Base-by-base conservation (phyloP, 257 asterid species). In the Fraxinus excelsior region DNA sequence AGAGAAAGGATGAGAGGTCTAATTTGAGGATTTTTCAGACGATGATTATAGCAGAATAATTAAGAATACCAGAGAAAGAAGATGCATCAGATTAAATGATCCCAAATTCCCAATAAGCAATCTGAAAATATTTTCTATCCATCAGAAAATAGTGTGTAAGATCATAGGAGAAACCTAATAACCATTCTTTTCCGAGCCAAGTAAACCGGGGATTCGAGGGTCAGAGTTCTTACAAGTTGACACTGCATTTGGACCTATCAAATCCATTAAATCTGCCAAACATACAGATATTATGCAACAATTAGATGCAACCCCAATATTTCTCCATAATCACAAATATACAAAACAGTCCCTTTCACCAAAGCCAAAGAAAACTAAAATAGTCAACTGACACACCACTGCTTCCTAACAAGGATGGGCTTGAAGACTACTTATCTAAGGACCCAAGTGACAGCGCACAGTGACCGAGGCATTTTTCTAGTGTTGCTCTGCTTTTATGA, bases 201-300 rank as follows among this genome's bases (percentile, higher is more conserved):
- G 11, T 56, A 56, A 53, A 56, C 65, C 2, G 4, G 65, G 25
- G 65, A 4, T 56, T n/a, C 65, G 0, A 56, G 26, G 21, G 11
- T 56, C 26, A 6, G 25, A 56, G 65, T 19, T 19, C 65, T 56
- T 56, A n/a, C 65, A 56, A 7, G 11, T 56, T 46, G 21, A 46
- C 21, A 46, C 58, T 46, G 1, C 58, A 46, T 46, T 46, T 46
- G 58, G 56, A 46, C 58, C 58, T 46, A 46, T 31, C 29, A 68
- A 51, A 60, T 5, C 64, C 42, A 64, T 29, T 25, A 70, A 53
- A 70, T 21, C 35, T 60, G 31, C 80, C 66, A 77, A 46, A 28
- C 62, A 12, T 62, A 58, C 29, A 51, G 60, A 64, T 21, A 67
- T 29, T 44, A 46, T 44, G 65, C 64, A 16, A 2, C 26, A 44